Base-by-base conservation (phyloP, 2,329 filamentous ascomycete species). In the Coniochaeta sp. region DNA sequence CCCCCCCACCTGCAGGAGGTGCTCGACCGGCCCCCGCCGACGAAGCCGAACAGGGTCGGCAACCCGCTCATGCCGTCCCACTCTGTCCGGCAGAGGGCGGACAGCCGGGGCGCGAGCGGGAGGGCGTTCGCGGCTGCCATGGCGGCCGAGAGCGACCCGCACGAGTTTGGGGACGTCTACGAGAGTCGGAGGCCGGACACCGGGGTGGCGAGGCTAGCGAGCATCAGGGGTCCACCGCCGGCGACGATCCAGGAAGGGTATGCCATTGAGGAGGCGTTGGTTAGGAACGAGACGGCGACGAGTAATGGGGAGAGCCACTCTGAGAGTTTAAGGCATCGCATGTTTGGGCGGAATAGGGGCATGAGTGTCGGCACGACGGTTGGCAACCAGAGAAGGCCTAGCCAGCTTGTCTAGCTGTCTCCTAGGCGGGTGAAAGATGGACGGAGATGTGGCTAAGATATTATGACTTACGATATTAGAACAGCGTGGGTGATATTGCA, bases 111-210 rank as follows among this genome's bases (percentile, higher is more conserved):
- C 2, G 47, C 47, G 24, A 38, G 34, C 30, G 34, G 54, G 7
- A 34, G n/a, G 54, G 54, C 54, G 34, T 38, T 56, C 7, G 54
- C 54, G 28, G 54, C 52, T 17, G 52, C 52, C 16, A 36, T 32
- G 55, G 55, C 55, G 38, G 55, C 55, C 2, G 55, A 42, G 34
- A 28, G 24, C 19, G 55, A 30, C 6, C 34, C 24, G 24, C 55
- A 57, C 26, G 55, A 42, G 34, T 57, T 57, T 14, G 55, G 55
- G 24, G 55, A 57, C 16, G 55, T 57, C 14, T 57, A 57, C 19
- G 55, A 57, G 34, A 57, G 32, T 17, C n/a, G 55, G 24, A 40
- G 19, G 36, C 55, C 3, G 34, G 36, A 57, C 16, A 19, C 44
- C 16, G 38, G 34, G 26, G 24, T 57, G 24, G 22, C 6, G 19